Percentiles rank a stretch among this genome's conserved stretches.
Conservation (phyloP, 257 asterid genomes). For the Salvia rosmarinus region DNA sequence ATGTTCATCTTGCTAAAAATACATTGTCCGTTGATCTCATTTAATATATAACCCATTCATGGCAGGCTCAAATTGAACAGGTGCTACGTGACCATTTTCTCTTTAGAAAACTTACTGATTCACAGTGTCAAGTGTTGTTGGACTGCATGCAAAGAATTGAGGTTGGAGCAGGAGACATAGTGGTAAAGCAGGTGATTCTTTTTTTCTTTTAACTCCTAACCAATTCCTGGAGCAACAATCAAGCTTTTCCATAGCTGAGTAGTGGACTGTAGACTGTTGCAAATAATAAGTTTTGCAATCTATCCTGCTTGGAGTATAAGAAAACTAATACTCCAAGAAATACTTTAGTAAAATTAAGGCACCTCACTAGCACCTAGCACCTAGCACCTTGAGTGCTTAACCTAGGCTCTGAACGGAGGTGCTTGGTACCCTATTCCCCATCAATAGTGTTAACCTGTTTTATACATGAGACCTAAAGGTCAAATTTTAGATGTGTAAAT, state of each 20-base stretch:
- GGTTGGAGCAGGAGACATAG: constrained; percentile 84
- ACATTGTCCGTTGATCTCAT: constrained; percentile 21
- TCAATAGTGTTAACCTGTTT: background rate
- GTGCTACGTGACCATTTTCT: constrained; percentile 97
- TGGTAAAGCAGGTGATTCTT: constrained; percentile 71
- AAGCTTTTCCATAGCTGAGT: constrained; percentile 6
- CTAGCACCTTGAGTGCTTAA: background rate
- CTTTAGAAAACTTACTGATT: constrained; percentile 91
- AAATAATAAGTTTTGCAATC: constrained; percentile 14
- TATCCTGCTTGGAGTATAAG: constrained; percentile 15
- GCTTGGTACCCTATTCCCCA: background rate
- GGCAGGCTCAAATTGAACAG: constrained; percentile 88
- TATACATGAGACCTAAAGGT: background rate
- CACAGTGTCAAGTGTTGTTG: constrained; percentile 89
- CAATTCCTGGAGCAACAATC: constrained; percentile 9
- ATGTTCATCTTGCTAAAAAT: constrained; percentile 25
- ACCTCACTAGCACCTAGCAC: background rate
- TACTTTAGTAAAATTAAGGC: background rate
- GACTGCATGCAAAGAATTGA: constrained; percentile 98
- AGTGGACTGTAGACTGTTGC: constrained; percentile 4
- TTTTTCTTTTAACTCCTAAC: constrained; percentile 25
- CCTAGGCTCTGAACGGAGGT: background rate
- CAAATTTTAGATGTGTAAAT: background rate
- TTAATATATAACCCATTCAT: constrained; percentile 30
- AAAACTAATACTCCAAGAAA: constrained; percentile 4